These are phyloP conservation scores for Spirogloea muscicola DNA, from an alignment of 139 green algal genomes.

Conservation along the genomic window DNA sequence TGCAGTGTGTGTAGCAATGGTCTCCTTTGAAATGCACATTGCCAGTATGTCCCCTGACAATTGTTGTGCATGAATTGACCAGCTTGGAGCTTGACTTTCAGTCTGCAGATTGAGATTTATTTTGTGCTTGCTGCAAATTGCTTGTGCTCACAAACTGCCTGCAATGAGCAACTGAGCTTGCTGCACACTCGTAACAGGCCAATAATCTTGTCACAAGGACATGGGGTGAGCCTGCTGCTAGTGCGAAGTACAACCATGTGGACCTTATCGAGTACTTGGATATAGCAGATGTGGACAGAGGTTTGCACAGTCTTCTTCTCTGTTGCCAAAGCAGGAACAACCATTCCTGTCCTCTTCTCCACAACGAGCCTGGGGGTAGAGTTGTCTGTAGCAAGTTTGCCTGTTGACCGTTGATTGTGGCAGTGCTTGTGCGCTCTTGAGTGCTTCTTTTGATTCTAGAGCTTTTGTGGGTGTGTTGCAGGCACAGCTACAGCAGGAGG, in stretches of 20 bases:
- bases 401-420: no score
- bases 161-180: no score
- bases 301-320: constrained; percentile 18
- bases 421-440: not conserved
- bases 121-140: no score
- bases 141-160: no score
- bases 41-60: no score
- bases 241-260: constrained; percentile 86
- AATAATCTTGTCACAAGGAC: constrained; percentile 85
- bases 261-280: constrained; percentile 88
- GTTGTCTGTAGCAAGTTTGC: no score
- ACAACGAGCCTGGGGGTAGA: not conserved
- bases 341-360: not conserved
- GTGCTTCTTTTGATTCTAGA: not conserved
- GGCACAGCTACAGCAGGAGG: constrained; percentile 65
- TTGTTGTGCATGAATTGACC: no score
- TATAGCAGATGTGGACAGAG: constrained; percentile 88
- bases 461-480: not conserved
- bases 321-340: not conserved
- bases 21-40: no score
- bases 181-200: no score
- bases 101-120: no score
- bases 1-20: no score
- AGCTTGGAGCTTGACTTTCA: no score
- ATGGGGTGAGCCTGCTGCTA: constrained; percentile 56